Percentiles rank a stretch among this genome's conserved stretches.
Evolutionary conservation across 2,329 filamentous ascomycete genomes (phyloP).

Genomic region (Pseudocercospora ulei): DNA sequence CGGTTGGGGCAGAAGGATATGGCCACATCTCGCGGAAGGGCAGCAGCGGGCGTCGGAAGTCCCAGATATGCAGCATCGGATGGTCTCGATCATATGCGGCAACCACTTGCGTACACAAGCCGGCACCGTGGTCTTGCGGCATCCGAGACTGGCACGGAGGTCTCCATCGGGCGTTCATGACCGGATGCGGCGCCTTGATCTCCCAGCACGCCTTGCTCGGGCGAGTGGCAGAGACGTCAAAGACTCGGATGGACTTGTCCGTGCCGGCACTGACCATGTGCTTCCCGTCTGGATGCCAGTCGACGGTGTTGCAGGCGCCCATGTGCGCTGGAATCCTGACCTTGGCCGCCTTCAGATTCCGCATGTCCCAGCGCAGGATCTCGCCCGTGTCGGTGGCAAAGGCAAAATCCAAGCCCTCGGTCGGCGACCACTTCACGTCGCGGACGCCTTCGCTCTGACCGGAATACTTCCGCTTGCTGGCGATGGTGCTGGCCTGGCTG

Average conservation of each 20-base stretch:
- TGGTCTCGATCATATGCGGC: conserved; percentile 55
- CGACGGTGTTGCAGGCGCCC: conserved; percentile 48
- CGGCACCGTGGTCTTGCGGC: conserved; percentile 44
- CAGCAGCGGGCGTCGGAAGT: conserved; percentile 52
- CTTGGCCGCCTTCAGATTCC: conserved; percentile 48
- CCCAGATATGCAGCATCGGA: conserved; percentile 54
- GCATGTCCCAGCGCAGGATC: conserved; percentile 56
- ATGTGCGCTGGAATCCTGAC: conserved; percentile 54
- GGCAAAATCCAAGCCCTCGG: conserved; percentile 53
- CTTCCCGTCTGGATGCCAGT: conserved; percentile 59
- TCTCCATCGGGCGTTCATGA: conserved; percentile 54
- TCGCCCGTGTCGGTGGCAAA: conserved; percentile 55
- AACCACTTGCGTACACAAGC: conserved; percentile 53
- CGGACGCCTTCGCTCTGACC: conserved; percentile 53
- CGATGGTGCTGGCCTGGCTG: conserved; percentile 41
- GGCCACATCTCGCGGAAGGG: conserved; percentile 53
- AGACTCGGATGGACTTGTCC: conserved; percentile 54
- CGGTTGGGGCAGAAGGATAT: conserved; percentile 48
- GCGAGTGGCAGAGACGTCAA: conserved; percentile 52
- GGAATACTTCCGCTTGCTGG: conserved; percentile 47
- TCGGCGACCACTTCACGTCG: conserved; percentile 57
- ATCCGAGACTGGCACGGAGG: conserved; percentile 50
- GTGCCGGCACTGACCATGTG: conserved; percentile 54
- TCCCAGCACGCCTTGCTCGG: conserved; percentile 51
- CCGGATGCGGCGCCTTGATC: conserved; percentile 52